phyloP scores from a whole-genome alignment of 371 early-diverging fungal genomes.

The Mucor indicus region DNA sequence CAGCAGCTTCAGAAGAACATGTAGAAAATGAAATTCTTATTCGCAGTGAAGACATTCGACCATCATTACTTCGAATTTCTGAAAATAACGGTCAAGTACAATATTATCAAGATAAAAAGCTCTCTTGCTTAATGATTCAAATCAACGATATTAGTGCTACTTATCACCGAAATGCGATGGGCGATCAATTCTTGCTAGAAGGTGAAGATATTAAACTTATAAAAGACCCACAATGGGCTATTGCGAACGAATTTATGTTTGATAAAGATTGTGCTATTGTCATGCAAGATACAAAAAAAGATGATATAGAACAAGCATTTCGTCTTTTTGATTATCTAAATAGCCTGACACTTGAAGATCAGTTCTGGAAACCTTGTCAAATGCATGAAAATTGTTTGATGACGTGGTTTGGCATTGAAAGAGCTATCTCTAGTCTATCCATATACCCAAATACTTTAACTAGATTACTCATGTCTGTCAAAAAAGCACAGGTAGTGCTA shows the following conservation, averaged over 20 bases:
- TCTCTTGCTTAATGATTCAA: not conserved
- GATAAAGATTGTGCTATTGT: constrained; percentile 12
- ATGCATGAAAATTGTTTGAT: constrained; percentile 2
- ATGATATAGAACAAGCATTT: not conserved
- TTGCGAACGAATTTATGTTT: not conserved
- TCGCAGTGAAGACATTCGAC: constrained; percentile 34
- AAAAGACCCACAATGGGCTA: constrained; percentile 1
- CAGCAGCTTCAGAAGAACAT: constrained; percentile 26
- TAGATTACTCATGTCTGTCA: not conserved
- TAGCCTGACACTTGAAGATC: too few relatives aligned
- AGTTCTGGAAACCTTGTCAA: not conserved
- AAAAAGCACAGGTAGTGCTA: constrained; percentile 3
- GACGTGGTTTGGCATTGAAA: constrained; percentile 8
- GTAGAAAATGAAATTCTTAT: constrained; percentile 31
- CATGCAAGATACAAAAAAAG: not conserved
- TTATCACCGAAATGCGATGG: not conserved
- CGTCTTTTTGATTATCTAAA: not conserved
- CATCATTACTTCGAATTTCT: not conserved
- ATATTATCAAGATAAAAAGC: constrained; percentile 2
- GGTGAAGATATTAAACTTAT: not conserved
- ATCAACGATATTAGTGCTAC: constrained; percentile 1
- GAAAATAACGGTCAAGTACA: not conserved
- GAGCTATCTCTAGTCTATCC: not conserved
- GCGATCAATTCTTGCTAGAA: constrained; percentile 4
- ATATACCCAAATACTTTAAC: not conserved